Evolutionary conservation across 2,329 filamentous ascomycete species (phyloP).

Genomic region (Ophiostoma quercus): DNA sequence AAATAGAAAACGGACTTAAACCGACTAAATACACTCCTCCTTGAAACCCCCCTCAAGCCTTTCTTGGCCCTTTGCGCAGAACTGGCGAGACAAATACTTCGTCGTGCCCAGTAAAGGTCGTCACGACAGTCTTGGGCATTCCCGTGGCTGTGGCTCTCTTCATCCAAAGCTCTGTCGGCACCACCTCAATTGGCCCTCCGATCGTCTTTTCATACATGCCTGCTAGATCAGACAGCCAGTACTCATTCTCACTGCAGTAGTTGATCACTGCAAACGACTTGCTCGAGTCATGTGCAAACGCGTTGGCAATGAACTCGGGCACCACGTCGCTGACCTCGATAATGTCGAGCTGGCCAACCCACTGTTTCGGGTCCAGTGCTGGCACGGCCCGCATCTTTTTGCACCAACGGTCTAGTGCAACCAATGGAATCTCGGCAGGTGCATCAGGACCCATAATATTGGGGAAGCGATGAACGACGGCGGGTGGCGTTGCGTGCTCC

Average conservation of each 20-base stretch:
- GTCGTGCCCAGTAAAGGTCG: neutral
- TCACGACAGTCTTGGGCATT: neutral
- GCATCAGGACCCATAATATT: neutral
- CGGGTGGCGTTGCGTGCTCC: neutral
- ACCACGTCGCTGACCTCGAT: neutral
- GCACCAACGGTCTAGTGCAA: neutral
- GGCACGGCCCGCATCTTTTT: neutral
- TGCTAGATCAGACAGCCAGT: neutral
- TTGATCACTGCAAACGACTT: neutral
- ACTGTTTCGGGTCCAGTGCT: neutral
- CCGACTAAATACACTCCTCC: too few species aligned
- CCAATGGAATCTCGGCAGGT: neutral
- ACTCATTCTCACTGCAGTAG: neutral
- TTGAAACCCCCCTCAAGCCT: neutral
- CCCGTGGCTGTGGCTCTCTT: neutral
- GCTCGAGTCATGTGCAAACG: neutral
- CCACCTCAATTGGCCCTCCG: neutral
- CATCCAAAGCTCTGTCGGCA: neutral
- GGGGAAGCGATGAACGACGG: neutral
- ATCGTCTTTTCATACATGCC: neutral
- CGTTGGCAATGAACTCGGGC: neutral
- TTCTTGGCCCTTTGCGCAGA: neutral
- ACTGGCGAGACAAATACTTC: neutral
- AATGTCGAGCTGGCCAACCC: neutral
- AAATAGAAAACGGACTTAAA: too few species aligned